Evolutionary conservation across 257 asterid genomes (phyloP).

Genomic region (Scutellaria galericulata): DNA sequence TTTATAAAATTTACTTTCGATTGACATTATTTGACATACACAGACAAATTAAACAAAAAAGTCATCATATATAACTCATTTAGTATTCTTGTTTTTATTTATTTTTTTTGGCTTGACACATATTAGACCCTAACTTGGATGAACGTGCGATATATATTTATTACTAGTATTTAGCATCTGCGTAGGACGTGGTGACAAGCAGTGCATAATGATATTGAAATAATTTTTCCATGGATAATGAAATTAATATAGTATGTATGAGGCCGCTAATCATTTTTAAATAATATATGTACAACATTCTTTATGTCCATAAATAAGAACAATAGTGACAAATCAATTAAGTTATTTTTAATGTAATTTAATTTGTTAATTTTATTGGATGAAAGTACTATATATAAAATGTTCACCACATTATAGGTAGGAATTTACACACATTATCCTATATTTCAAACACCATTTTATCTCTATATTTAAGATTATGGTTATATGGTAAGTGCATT

Average conservation of each 20-base stretch:
- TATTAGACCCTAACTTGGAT: slow-evolving; percentile 3
- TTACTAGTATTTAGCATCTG: neutral
- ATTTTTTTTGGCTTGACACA: neutral
- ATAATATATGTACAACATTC: neutral
- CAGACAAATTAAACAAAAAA: no score
- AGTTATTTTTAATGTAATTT: no score
- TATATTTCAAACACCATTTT: no score
- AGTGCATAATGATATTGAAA: slow-evolving; percentile 10
- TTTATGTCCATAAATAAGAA: neutral
- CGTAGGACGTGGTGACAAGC: slow-evolving; percentile 12
- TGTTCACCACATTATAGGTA: no score
- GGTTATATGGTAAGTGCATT: no score
- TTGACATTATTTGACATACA: no score
- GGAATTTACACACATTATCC: no score
- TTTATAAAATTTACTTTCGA: no score
- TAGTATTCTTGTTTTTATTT: neutral
- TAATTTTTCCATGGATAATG: slow-evolving; percentile 1
- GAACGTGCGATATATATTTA: slow-evolving; percentile 21
- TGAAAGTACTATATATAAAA: no score
- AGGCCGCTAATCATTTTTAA: no score
- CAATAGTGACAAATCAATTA: neutral
- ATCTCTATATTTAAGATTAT: no score
- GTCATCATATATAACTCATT: neutral
- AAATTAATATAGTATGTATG: slow-evolving; percentile 1
- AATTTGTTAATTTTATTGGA: no score